These are phyloP conservation scores for Terana coerulea DNA, from an alignment of 768 basidiomycete genomes.

Conservation along the genomic window DNA sequence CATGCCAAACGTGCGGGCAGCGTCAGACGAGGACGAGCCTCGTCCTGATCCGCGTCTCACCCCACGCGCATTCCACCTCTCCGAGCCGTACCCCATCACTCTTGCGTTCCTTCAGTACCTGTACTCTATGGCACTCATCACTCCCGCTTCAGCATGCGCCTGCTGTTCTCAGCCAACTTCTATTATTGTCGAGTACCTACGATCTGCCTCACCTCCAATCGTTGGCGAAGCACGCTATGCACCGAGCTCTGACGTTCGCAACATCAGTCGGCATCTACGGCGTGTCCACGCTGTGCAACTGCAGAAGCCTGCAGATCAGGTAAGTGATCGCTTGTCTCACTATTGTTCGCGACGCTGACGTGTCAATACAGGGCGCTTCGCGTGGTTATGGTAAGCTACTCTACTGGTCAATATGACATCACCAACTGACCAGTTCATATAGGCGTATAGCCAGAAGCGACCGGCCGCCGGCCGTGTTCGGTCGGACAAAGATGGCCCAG, in stretches of 20 bases:
- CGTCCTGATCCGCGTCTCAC: slow-evolving; percentile 78
- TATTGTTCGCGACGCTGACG: neutral
- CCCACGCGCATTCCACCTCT: slow-evolving; percentile 73
- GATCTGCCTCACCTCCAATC: slow-evolving; percentile 67
- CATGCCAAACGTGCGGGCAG: slow-evolving; percentile 58
- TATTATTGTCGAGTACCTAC: slow-evolving; percentile 84
- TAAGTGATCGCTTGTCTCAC: slow-evolving; percentile 32
- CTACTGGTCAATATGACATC: slow-evolving; percentile 6
- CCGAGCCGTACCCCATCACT: slow-evolving; percentile 87
- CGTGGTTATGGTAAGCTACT: slow-evolving; percentile 69
- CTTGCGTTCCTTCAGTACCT: slow-evolving; percentile 92
- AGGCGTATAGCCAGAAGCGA: slow-evolving; percentile 80
- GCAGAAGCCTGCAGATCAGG: slow-evolving; percentile 87
- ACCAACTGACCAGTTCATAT: slow-evolving; percentile 20
- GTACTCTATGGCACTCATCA: slow-evolving; percentile 82
- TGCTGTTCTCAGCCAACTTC: slow-evolving; percentile 81
- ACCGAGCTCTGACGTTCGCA: slow-evolving; percentile 76
- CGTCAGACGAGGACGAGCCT: slow-evolving; percentile 42
- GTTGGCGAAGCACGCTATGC: slow-evolving; percentile 93
- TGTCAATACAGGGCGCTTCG: slow-evolving; percentile 58
- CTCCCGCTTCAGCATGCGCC: slow-evolving; percentile 90
- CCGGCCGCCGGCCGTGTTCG: slow-evolving; percentile 50
- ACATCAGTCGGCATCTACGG: slow-evolving; percentile 93
- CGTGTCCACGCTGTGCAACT: slow-evolving; percentile 88
- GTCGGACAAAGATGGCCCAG: slow-evolving; percentile 38